Evolutionary conservation across 2,329 filamentous ascomycete genomes (phyloP).

Genomic region (Fusarium solani-melongenae): DNA sequence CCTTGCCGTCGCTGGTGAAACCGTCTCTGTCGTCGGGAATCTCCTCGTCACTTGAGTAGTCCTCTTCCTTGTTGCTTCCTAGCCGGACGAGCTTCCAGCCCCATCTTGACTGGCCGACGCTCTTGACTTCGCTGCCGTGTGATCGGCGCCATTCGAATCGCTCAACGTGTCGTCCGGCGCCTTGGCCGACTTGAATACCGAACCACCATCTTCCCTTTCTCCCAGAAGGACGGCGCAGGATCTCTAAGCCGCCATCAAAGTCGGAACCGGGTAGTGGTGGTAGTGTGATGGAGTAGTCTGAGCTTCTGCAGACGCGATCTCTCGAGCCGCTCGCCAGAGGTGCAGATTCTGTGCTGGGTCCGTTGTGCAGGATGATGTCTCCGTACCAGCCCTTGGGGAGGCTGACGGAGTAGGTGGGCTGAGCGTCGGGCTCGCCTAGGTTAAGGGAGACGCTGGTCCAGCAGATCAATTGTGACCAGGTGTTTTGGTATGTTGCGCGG

Average conservation of each 20-base stretch:
- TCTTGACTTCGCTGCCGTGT: conserved; percentile 33
- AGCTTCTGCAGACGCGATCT: neutral
- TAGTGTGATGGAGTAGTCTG: conserved; percentile 29
- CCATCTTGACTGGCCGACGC: conserved; percentile 24
- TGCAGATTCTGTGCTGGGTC: conserved; percentile 5
- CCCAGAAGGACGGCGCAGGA: conserved; percentile 16
- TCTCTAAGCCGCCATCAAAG: conserved; percentile 10
- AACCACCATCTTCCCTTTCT: conserved; percentile 35
- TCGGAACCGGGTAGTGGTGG: conserved; percentile 9
- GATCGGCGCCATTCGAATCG: conserved; percentile 41
- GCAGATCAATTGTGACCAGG: conserved; percentile 14
- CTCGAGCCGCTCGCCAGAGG: conserved; percentile 16
- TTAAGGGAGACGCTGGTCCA: neutral
- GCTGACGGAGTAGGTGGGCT: conserved; percentile 26
- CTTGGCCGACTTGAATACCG: conserved; percentile 30
- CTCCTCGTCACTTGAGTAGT: conserved; percentile 13
- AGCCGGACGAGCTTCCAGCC: conserved; percentile 43
- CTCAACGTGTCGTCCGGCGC: conserved; percentile 14
- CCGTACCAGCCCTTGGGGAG: conserved; percentile 22
- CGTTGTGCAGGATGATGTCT: conserved; percentile 32
- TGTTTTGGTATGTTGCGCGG: conserved; percentile 24
- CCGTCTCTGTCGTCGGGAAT: conserved; percentile 15
- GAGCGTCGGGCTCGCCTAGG: conserved; percentile 21
- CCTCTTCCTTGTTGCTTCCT: conserved; percentile 13
- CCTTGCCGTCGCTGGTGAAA: conserved; percentile 38